Evolutionary conservation across 1,284 basidiomycete genomes (phyloP), one percentile per base, ranked within the genome.

Genomic region (Rhodotorula sp.): DNA sequence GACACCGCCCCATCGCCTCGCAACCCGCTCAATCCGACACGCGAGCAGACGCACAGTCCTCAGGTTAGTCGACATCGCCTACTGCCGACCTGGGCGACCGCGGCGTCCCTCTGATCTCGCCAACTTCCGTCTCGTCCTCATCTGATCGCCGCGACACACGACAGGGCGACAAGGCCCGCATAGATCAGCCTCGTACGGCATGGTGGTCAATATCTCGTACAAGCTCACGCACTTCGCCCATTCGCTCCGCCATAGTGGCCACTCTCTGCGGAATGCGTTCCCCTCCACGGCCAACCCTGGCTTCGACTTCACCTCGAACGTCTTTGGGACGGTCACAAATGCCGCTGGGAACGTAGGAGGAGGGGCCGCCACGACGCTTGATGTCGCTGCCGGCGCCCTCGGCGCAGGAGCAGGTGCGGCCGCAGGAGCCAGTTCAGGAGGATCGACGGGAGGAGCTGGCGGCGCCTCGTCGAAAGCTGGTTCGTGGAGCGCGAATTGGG

Each of bases 231-330:
- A 75, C 66, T 57, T 75, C 57, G 71, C 74, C 18, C 71, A 73
- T 24, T 72, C 75, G 2, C 78, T 76, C 68, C 71, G 77, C 16
- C 75, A 77, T 62, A 52, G 61, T 61, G 64, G 67, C 52, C 65
- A 59, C 51, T 37, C 62, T 22, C 56, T 70, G 52, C 67, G 74
- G 16, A 69, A 64, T 54, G 73, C 71, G 7, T 68, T 75, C 57
- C 74, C 75, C 52, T 68, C 67, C 34, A 61, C 68, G 40, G 54
- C 71, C 18, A 60, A 52, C 59, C 57, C 65, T 9, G 62, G 60
- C 6, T 70, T 72, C 53, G 63, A 70, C 51, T 69, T 64, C 7
- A 66, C 71, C 44, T 58, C 53, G 24, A 71, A 71, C 44, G 66
- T 68, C 37, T 71, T 71, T 40, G 63, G 60, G 26, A 28, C 54